These are phyloP conservation scores for Eruca vesicaria DNA, from an alignment of 441 rosid genomes.

Conservation along the genomic window DNA sequence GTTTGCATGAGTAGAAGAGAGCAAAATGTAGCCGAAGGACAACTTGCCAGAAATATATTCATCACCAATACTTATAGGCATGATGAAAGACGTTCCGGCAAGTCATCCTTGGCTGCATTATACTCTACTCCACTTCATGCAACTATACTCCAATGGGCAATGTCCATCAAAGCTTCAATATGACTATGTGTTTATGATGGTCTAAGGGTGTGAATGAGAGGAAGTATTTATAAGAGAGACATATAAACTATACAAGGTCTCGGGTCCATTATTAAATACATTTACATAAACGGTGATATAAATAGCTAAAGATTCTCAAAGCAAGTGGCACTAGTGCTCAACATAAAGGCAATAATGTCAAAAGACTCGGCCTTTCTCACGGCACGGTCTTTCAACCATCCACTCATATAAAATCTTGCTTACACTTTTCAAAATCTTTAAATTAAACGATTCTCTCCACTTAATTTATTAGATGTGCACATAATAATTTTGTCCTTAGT, in stretches of 20 bases:
- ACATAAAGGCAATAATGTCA: slow-evolving; percentile 38
- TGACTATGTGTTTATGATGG: slow-evolving; percentile 17
- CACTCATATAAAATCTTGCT: slow-evolving; percentile 29
- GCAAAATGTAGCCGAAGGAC: slow-evolving; percentile 59
- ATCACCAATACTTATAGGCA: background rate
- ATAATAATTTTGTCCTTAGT: background rate
- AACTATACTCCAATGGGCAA: slow-evolving; percentile 37
- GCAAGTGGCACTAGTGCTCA: slow-evolving; percentile 41
- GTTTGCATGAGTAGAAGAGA: slow-evolving; percentile 63
- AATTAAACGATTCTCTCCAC: background rate
- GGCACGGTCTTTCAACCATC: slow-evolving; percentile 27
- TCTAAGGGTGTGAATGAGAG: slow-evolving; percentile 7
- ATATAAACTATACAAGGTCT: slow-evolving; percentile 15
- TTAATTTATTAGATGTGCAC: background rate
- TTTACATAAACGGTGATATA: slow-evolving; percentile 5
- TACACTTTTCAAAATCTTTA: slow-evolving; percentile 6
- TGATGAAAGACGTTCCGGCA: slow-evolving; percentile 44
- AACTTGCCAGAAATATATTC: slow-evolving; percentile 39
- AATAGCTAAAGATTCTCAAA: slow-evolving; percentile 32
- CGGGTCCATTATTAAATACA: slow-evolving; percentile 15
- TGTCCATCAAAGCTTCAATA: background rate
- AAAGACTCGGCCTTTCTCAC: slow-evolving; percentile 33
- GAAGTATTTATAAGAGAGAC: slow-evolving; percentile 22
- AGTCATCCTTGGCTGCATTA: slow-evolving; percentile 88
- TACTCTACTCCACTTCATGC: slow-evolving; percentile 60